Conservation (phyloP, 805 yeast species). For the Suhomyces canberraensis region DNA sequence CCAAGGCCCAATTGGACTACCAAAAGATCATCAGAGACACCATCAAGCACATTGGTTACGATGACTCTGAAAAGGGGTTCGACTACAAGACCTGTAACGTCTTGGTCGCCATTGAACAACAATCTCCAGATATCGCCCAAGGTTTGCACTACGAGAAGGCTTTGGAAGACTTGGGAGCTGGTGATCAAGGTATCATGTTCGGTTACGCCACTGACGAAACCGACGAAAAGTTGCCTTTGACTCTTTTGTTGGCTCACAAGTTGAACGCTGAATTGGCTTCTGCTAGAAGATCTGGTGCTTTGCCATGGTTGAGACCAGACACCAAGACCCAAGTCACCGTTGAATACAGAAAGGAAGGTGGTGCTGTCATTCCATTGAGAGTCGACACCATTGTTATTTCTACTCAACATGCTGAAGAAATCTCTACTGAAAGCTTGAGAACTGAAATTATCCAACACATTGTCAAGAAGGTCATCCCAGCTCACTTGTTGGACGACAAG, state of each 20-base stretch:
- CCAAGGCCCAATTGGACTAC: constrained; percentile 92
- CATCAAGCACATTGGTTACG: constrained; percentile 97
- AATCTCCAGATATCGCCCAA: constrained; percentile 98
- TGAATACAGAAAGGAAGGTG: constrained; percentile 90
- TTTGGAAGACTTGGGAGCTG: constrained; percentile 97
- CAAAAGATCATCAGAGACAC: constrained; percentile 98
- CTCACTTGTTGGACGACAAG: constrained; percentile 84
- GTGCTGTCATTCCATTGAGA: constrained; percentile 93
- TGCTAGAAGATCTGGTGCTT: constrained; percentile 94
- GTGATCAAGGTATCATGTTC: constrained; percentile 99
- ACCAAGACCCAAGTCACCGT: constrained; percentile 99
- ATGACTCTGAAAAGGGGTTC: constrained; percentile 91
- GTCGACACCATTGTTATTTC: constrained; percentile 97
- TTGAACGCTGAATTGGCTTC: constrained; percentile 94
- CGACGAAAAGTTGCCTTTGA: constrained; percentile 94
- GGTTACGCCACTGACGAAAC: constrained; percentile 99
- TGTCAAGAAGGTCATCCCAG: constrained; percentile 90
- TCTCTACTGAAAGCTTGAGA: constrained; percentile 92
- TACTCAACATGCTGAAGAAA: constrained; percentile 96
- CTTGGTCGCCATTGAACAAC: constrained; percentile 98
- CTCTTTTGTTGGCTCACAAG: constrained; percentile 90
- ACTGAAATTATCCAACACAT: constrained; percentile 71
- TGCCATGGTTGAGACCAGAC: constrained; percentile 98
- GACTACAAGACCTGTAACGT: constrained; percentile 99
- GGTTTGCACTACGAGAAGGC: constrained; percentile 97